Evolutionary conservation across 805 yeast species (phyloP).

Genomic region (Yamadazyma ubonensis): DNA sequence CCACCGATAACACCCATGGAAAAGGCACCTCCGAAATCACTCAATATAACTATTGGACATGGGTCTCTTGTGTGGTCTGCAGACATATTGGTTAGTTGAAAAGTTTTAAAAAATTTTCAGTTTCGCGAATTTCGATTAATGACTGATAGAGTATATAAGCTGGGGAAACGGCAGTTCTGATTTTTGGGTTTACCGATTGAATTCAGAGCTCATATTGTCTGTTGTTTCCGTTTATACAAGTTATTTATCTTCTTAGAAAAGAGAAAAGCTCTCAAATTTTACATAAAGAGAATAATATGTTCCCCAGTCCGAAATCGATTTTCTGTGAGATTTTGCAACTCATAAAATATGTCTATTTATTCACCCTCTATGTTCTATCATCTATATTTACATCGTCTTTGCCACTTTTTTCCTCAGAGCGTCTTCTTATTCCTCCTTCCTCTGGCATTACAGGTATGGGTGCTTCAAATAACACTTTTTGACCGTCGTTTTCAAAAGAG

Average conservation of each 20-base stretch:
- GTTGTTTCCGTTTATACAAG: no score
- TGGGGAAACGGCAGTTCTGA: no score
- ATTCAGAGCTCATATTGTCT: no score
- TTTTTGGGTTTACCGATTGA: no score
- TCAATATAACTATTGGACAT: constrained; percentile 93
- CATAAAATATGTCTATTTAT: background rate
- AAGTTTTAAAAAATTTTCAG: constrained; percentile 12
- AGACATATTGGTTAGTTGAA: constrained; percentile 61
- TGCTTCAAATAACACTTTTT: constrained; percentile 6
- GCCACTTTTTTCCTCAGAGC: background rate
- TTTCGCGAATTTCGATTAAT: constrained; percentile 5
- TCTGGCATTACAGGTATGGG: constrained; percentile 12
- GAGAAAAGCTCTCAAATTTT: no score
- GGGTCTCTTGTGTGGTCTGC: constrained; percentile 99
- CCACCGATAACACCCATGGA: constrained; percentile 99
- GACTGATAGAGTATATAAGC: no score
- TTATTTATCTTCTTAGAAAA: no score
- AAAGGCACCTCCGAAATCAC: constrained; percentile 98
- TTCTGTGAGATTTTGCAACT: no score
- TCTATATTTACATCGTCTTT: background rate
- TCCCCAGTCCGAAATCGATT: no score
- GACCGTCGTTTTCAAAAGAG: constrained; percentile 6
- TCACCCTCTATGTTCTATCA: background rate
- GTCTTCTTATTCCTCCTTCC: background rate
- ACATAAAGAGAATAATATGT: no score